Evolutionary conservation across 2,329 filamentous ascomycete species (phyloP), one percentile per base, ranked within the genome.

Genomic region (Atkinsonella texensis): DNA sequence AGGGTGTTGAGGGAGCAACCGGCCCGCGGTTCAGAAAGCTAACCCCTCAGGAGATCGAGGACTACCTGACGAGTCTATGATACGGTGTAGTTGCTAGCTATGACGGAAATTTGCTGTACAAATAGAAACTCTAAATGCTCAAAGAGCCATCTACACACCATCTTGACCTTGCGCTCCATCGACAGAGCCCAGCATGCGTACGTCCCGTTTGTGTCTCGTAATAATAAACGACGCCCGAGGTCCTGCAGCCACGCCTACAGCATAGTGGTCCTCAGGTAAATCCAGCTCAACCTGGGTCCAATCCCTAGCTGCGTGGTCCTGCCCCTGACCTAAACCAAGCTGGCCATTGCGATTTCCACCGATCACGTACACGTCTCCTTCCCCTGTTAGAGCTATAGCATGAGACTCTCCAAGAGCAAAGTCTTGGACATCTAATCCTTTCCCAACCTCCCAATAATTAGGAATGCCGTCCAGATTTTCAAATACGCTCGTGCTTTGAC

Each of bases 51-150:
- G 93, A 98, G 75, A 97, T 98, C 65, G 93, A 98, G 76, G 93
- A 98, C 71, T 98, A 98, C 75, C 75, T 98, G 70, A 97, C 93
- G 70, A 97, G 95, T 80, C 82, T 98, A 80, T 97, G 79, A 83
- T 66, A 52, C 55, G 58, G 46, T 50, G 54, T 55, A 54, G 47
- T 46, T 57, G 56, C 54, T 47, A 54, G 54, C 53, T 55, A 57
- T 58, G 54, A 51, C 54, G 60, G 52, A 54, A 59, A 60, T 60
- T 60, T 61, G 58, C 63, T 75, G 71, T 74, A 74, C 63, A 69
- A 72, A 74, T 67, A 63, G 65, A 68, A 70, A 74, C 69, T 71
- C 58, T 50, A 55, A 56, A 48, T 57, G 59, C 62, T 68, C 63
- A 59, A 64, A 62, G 62, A 67, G 57, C 52, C 53, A 15, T 53